Conservation (phyloP, 179 eudicot genomes). For the Patellifolia procumbens region DNA sequence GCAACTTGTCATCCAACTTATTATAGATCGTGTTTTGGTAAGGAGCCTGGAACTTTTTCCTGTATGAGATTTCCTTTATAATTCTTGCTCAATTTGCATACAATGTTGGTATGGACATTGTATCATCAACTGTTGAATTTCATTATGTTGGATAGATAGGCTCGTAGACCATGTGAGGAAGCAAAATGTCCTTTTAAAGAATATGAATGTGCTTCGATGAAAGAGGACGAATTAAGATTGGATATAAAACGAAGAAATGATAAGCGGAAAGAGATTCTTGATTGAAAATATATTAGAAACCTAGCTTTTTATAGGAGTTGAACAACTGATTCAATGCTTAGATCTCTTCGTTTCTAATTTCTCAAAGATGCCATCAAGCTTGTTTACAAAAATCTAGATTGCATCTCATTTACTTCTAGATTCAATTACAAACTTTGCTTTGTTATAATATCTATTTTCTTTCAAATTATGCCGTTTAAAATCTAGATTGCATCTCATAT, state of each 20-base stretch:
- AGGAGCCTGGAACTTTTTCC: conserved; percentile 23
- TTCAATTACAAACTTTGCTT: neutral
- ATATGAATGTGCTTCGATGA: too few relatives aligned
- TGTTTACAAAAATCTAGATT: too few relatives aligned
- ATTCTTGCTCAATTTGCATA: neutral
- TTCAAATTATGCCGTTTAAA: neutral
- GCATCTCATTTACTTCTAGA: too few relatives aligned
- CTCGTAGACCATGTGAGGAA: neutral
- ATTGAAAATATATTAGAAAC: neutral
- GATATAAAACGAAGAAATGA: neutral
- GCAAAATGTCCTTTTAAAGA: too few relatives aligned
- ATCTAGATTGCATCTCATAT: neutral
- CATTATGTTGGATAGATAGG: neutral
- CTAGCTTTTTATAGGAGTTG: too few relatives aligned
- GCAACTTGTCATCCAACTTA: conserved; percentile 83
- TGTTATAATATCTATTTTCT: neutral
- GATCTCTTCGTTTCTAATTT: too few relatives aligned
- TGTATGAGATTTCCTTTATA: neutral
- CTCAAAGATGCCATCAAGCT: too few relatives aligned
- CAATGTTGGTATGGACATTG: neutral
- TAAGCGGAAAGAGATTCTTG: neutral
- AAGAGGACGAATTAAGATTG: neutral
- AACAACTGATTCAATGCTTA: too few relatives aligned
- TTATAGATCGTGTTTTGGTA: conserved; percentile 79
- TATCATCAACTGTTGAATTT: neutral